These are phyloP conservation scores for Kluyveromyces aestuarii DNA, from an alignment of 805 yeast species.

Conservation along the genomic window DNA sequence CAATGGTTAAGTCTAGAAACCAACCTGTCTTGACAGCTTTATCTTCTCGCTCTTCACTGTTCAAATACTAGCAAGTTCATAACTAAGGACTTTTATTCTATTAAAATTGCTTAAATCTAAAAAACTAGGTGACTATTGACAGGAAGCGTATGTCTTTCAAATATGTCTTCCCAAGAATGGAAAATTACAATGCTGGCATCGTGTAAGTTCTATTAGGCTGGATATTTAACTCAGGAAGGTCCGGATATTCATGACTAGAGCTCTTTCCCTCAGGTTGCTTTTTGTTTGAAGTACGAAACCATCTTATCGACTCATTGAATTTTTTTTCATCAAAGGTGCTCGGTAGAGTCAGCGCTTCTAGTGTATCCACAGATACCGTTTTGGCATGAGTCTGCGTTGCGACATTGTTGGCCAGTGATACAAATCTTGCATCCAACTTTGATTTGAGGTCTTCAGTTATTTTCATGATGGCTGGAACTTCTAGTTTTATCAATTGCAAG, in stretches of 20 bases:
- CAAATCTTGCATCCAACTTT: slow-evolving; percentile 13
- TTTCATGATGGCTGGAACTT: slow-evolving; percentile 25
- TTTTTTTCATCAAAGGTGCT: slow-evolving; percentile 19
- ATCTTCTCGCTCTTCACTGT: background rate
- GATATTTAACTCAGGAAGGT: slow-evolving; percentile 18
- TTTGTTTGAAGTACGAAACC: background rate
- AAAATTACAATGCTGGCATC: slow-evolving; percentile 1
- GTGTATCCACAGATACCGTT: background rate
- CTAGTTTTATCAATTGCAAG: slow-evolving; percentile 20
- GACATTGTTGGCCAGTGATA: slow-evolving; percentile 21
- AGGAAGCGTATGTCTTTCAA: background rate
- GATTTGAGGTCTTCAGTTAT: slow-evolving; percentile 22
- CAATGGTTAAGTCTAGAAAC: background rate
- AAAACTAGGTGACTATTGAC: background rate
- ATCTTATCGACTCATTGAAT: slow-evolving; percentile 18
- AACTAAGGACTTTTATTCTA: background rate
- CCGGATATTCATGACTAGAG: slow-evolving; percentile 15
- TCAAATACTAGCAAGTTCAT: background rate
- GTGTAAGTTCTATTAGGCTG: background rate
- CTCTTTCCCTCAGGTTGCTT: background rate
- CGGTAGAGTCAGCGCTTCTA: slow-evolving; percentile 10
- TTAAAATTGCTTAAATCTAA: background rate
- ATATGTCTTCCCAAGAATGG: background rate
- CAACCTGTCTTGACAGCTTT: background rate
- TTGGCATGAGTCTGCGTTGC: slow-evolving; percentile 10